Base-by-base conservation (phyloP, 2,329 filamentous ascomycete genomes). In the Hymenoscyphus linearis region DNA sequence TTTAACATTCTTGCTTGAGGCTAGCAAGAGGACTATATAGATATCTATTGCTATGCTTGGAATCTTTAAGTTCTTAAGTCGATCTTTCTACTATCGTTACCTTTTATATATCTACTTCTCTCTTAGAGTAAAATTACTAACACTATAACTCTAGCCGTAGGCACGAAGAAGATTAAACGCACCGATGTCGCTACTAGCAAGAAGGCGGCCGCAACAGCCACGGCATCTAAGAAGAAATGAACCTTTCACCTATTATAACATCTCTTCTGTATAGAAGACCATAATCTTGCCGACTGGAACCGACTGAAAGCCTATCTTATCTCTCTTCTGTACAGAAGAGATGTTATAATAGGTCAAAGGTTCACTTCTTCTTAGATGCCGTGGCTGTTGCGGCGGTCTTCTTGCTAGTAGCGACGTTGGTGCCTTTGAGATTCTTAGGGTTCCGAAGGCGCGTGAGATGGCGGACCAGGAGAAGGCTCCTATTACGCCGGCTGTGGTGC, bases 381-480 rank as follows among this genome's bases (percentile, higher is more conserved):
- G n/a, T n/a, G n/a, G n/a, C n/a, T n/a, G 61, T 61, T 13, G 58
- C 62, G 34, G 65, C 52, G 18, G 58, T 55, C 57, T 64, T 65
- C 57, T 65, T 66, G 52, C 59, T 31, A 18, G 35, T 36, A 5
- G 52, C 71, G 40, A 66, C 67, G 64, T 74, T 71, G 7, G 73
- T 71, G 36, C 69, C 73, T 44, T 68, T 72, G 56, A 70, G 70
- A 69, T 76, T 75, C 72, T 76, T 76, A n/a, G n/a, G n/a, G n/a
- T n/a, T n/a, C 83, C 80, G 65, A 93, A 82, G 25, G 81, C 76
- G 10, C 85, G 83, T 9, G 91, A 93, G 47, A 97, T 79, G 68
- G 83, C 87, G 10, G 90, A 86, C 95, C 95, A 99, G 37, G 87
- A 86, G 70, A 98, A 93, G 0, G 95, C 95, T 18, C 95, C 95